Base-by-base conservation (phyloP, 305 asterid genomes). In the Rubia occidens region DNA sequence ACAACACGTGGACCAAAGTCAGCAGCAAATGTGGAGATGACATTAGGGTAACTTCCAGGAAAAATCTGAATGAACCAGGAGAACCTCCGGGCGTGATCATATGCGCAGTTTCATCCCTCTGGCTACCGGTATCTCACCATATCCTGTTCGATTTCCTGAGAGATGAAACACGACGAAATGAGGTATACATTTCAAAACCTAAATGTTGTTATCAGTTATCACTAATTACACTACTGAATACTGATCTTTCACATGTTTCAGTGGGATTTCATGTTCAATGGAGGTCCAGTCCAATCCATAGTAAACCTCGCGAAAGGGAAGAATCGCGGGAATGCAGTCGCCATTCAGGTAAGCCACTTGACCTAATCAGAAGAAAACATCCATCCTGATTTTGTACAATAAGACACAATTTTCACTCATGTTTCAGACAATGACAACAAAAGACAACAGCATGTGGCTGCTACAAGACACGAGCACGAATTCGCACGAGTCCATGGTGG, bases 281-380 rank as follows among this genome's bases (percentile, higher is more conserved):
- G 94, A 78, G 81, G 83, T 79, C 78, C 75, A 8, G 77, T 76
- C 59, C 88, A 86, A 21, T 55, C 87, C 68, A 70, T 85, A 42
- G 96, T 84, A 71, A 87, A 78, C 86, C 73, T 88, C 71, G 90
- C 89, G 18, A 90, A 90, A 85, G 98, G 97, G 51, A 84, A 88
- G 73, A 91, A 86, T 72, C 79, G 89, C 64, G 90, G 93, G 74
- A 93, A 93, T 47, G 82, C 87, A 39, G 98, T 88, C 40, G 79
- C 86, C 4, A 71, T 79, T 78, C 86, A 87, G 83, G 98, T 93
- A 72, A 85, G 86, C 69, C 17, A 51, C 60, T 40, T 60, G 39
- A 21, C 64, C 47, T 53, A 60, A 24, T 37, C 64, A 45, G 60
- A 8, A n/a, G 11, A 29, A 24, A 29, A 24, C 0, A 45, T 40